Conservation (phyloP, 495 filamentous ascomycete species). For the Podospora sp. region DNA sequence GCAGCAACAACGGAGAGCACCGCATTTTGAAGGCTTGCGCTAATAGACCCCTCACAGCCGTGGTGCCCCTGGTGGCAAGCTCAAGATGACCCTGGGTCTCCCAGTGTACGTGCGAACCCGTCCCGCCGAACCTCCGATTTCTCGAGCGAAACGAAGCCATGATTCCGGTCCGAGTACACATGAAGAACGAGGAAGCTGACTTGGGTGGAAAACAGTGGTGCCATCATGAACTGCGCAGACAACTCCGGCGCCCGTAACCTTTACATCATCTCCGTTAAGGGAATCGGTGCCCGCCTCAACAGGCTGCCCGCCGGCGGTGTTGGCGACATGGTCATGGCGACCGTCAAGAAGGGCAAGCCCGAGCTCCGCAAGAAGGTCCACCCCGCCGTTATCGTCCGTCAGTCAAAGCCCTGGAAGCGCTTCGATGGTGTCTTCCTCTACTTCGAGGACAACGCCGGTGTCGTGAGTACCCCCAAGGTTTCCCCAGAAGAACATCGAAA, state of each 20-base stretch:
- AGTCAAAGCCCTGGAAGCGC: constrained; percentile 99
- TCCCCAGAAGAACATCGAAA: not conserved
- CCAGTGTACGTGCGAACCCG: constrained; percentile 77
- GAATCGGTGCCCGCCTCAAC: constrained; percentile 98
- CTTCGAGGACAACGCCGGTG: constrained; percentile 99
- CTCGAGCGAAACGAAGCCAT: constrained; percentile 4
- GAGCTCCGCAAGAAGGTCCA: constrained; percentile 99
- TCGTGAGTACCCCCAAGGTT: constrained; percentile 62
- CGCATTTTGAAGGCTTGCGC: constrained; percentile 14
- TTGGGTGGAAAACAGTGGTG: constrained; percentile 63
- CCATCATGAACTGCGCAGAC: constrained; percentile 96
- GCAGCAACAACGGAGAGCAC: not conserved
- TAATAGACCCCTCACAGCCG: constrained; percentile 55
- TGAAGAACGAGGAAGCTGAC: constrained; percentile 27
- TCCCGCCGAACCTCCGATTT: constrained; percentile 18
- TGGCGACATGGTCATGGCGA: constrained; percentile 99
- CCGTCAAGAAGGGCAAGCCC: constrained; percentile 99
- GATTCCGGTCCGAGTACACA: not conserved
- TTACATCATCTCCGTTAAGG: constrained; percentile 99
- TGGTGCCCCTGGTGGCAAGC: constrained; percentile 98
- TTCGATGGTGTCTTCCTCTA: constrained; percentile 97
- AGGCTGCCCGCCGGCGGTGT: constrained; percentile 96
- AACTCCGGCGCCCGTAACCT: constrained; percentile 98
- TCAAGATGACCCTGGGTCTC: constrained; percentile 99
- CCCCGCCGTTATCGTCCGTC: constrained; percentile 96